Evolutionary conservation across 257 asterid species (phyloP).

Genomic region (Nicotiana obtusifolia): DNA sequence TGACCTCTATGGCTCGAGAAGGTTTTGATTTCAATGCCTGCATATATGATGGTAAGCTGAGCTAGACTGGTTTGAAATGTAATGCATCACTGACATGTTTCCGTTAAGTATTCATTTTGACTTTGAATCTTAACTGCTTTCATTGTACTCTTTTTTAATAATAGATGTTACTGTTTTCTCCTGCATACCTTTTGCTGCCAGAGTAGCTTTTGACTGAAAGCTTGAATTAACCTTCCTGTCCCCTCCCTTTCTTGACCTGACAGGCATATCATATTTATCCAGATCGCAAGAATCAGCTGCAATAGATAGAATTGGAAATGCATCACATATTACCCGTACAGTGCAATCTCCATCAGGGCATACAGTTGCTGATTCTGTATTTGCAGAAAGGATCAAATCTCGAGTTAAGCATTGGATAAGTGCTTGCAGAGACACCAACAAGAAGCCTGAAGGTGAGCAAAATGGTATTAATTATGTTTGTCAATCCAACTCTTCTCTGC

Average conservation of each 20-base stretch:
- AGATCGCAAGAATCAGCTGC: constrained; percentile 71
- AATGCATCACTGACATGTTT: background rate
- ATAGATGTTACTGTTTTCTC: background rate
- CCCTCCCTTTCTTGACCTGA: constrained; percentile 13
- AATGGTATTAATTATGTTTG: constrained; percentile 3
- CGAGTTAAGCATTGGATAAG: constrained; percentile 70
- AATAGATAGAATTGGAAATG: constrained; percentile 40
- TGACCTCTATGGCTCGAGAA: constrained; percentile 68
- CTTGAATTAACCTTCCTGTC: background rate
- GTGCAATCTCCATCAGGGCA: constrained; percentile 32
- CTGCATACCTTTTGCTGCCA: background rate
- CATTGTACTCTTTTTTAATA: background rate
- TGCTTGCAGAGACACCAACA: constrained; percentile 40
- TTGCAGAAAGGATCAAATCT: constrained; percentile 57
- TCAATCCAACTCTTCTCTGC: background rate
- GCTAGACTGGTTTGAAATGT: background rate
- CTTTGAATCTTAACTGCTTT: background rate
- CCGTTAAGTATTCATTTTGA: background rate
- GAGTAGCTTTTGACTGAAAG: constrained; percentile 4
- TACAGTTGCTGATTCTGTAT: constrained; percentile 84
- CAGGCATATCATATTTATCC: constrained; percentile 93
- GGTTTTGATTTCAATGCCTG: constrained; percentile 96
- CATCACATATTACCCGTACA: constrained; percentile 17
- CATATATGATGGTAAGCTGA: constrained; percentile 65
- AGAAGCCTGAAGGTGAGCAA: constrained; percentile 56